These are phyloP conservation scores for Ogataea populi-albae DNA, from an alignment of 805 yeast genomes.

Conservation along the genomic window DNA sequence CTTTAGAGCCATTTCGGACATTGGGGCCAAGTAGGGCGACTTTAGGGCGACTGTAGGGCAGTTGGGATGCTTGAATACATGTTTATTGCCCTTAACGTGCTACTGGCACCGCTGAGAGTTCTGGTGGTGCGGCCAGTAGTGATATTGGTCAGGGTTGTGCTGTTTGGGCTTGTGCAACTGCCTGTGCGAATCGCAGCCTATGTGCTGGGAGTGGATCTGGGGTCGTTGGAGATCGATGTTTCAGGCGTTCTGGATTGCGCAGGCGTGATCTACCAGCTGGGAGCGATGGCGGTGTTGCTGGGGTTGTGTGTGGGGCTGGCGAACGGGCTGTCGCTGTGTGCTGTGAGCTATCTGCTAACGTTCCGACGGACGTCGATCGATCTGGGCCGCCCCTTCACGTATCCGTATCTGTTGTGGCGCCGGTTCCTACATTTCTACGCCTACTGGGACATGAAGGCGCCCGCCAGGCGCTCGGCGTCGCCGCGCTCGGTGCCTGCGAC, in stretches of 20 bases:
- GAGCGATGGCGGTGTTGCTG: slow-evolving; percentile 19
- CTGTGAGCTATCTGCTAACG: slow-evolving; percentile 15
- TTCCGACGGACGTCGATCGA: slow-evolving; percentile 1
- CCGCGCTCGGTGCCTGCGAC: neutral
- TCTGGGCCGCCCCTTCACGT: neutral
- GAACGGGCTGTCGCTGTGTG: slow-evolving; percentile 16
- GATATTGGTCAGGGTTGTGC: slow-evolving; percentile 6
- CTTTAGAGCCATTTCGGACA: no score
- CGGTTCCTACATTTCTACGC: no score
- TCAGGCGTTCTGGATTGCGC: slow-evolving; percentile 12
- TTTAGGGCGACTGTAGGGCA: no score
- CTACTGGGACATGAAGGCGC: no score
- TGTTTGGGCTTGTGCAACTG: slow-evolving; percentile 10
- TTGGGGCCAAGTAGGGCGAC: no score
- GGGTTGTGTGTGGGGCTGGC: slow-evolving; percentile 23
- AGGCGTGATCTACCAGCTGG: slow-evolving; percentile 24
- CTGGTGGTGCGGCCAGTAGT: slow-evolving; percentile 8
- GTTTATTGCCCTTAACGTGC: slow-evolving; percentile 5
- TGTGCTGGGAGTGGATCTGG: slow-evolving; percentile 12
- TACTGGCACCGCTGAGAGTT: slow-evolving; percentile 2
- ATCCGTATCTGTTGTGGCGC: no score
- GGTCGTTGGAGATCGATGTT: slow-evolving; percentile 4
- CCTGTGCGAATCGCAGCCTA: slow-evolving; percentile 7
- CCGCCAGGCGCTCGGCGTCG: neutral
- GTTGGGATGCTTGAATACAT: no score